Evolutionary conservation across 495 filamentous ascomycete species (phyloP), one percentile per base, ranked within the genome.

Genomic region (Parachaetomium inaequale): DNA sequence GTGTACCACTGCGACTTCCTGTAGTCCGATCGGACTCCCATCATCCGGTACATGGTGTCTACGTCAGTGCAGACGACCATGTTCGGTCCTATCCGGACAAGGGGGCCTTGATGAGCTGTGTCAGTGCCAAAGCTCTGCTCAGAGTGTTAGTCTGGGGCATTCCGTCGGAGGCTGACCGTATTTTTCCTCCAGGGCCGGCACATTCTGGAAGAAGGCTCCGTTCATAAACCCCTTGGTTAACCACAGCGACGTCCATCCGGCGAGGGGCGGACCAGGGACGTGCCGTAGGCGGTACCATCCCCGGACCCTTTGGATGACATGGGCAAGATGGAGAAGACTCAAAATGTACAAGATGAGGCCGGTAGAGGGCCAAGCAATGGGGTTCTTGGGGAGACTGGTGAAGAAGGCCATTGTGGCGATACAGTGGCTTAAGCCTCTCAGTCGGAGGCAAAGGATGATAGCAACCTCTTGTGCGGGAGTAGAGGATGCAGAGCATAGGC

Each of bases 1-100:
- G 66, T 65, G 66, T 84, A 82, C 74, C 76, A 82, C 25, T 74
- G 56, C 26, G 67, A 61, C 55, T 78, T 72, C 23, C 70, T 67
- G 62, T 79, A 81, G 7, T 66, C 51, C 15, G 74, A 75, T 31
- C 76, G 68, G 14, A 72, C 69, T 2, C 65, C 72, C 15, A 65
- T 73, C 63, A 80, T 78, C 15, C 69, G 72, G 23, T 59, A 66
- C 19, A 82, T 61, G 0, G 77, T 61, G 34, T 79, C 76, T 0
- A 78, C 72, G 38, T 83, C 81, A 29, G 31, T 64, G 46, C 63
- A 66, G 15, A 76, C 42, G 23, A 76, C 53, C 36, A 64, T 59
- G 46, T 70, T 67, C 17, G 71, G 74, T 1, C 61, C 72, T 5
- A 69, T 57, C 29, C 74, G 59, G 32, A 62, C 65, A 29, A 76